Base-by-base conservation (phyloP, 169 alveolate species). In the Cystoisospora suis region DNA sequence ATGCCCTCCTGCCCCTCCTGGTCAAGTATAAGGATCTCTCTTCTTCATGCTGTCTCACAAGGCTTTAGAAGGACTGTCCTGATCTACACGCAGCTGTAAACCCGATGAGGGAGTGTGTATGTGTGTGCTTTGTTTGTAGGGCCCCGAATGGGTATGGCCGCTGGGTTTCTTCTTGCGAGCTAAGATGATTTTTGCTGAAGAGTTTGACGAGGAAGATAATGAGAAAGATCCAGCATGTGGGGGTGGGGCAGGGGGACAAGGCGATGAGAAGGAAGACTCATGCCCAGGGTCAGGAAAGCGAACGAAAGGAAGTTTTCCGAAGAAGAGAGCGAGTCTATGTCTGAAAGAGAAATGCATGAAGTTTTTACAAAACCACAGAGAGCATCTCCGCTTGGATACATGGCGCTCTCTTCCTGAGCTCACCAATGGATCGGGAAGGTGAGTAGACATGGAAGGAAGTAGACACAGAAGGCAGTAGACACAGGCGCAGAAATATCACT, bases 61-160 rank as follows among this genome's bases (percentile, higher is more conserved):
- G n/a, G n/a, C n/a, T n/a, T n/a, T n/a, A n/a, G n/a, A n/a, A n/a
- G n/a, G n/a, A n/a, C n/a, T n/a, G n/a, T n/a, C n/a, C n/a, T n/a
- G n/a, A n/a, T n/a, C n/a, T n/a, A n/a, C n/a, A n/a, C n/a, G n/a
- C n/a, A n/a, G n/a, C n/a, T n/a, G n/a, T n/a, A n/a, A n/a, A n/a
- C n/a, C n/a, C n/a, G n/a, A n/a, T n/a, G n/a, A n/a, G n/a, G n/a
- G n/a, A n/a, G n/a, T n/a, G n/a, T n/a, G n/a, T n/a, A n/a, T n/a
- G n/a, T n/a, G n/a, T n/a, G n/a, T n/a, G n/a, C n/a, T 81, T 23
- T 81, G 45, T 44, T 6, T 83, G 58, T 95, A 98, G 92, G 99
- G 99, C 3, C 99, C 99, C n/a, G 99, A 98, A 89, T 98, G 99
- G 99, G 96, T 98, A 12, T 98, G 99, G 99, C 98, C 98, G 17